Percentiles rank a stretch among this genome's conserved stretches.
Evolutionary conservation across 2,329 filamentous ascomycete genomes (phyloP).

Genomic region (Ophiostoma tasmaniense): DNA sequence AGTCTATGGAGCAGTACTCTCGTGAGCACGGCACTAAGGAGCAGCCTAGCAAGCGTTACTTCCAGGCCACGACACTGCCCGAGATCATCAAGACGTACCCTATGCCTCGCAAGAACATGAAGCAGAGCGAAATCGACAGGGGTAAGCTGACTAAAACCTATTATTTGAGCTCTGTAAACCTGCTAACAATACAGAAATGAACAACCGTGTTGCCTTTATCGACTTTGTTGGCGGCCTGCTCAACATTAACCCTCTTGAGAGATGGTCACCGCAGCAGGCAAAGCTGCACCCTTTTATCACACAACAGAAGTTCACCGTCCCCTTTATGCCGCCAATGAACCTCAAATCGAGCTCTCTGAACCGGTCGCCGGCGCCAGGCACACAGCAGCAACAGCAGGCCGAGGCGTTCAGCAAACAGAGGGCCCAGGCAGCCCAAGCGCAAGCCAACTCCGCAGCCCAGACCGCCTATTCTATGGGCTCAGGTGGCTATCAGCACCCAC

Average conservation of each 20-base stretch:
- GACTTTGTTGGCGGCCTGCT: constrained; percentile 92
- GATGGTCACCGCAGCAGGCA: constrained; percentile 96
- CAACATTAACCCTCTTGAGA: constrained; percentile 88
- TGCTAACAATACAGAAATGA: constrained; percentile 65
- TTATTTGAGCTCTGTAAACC: neutral
- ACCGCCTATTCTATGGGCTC: constrained; percentile 52
- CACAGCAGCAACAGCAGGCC: constrained; percentile 91
- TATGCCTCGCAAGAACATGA: constrained; percentile 99
- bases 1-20: constrained; percentile 97
- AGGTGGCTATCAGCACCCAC: constrained; percentile 41
- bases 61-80: constrained; percentile 83
- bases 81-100: constrained; percentile 97
- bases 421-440: constrained; percentile 62
- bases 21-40: constrained; percentile 94
- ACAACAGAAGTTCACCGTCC: constrained; percentile 91
- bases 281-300: constrained; percentile 98
- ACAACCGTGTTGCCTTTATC: constrained; percentile 93
- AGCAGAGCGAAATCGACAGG: constrained; percentile 89
- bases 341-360: constrained; percentile 78
- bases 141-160: constrained; percentile 50
- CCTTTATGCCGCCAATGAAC: constrained; percentile 96
- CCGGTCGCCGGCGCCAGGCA: constrained; percentile 82
- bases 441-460: constrained; percentile 60
- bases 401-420: constrained; percentile 91
- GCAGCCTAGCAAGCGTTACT: constrained; percentile 99